Base-by-base conservation (phyloP, 352 stramenopile genomes). In the Pythium oligandrum region DNA sequence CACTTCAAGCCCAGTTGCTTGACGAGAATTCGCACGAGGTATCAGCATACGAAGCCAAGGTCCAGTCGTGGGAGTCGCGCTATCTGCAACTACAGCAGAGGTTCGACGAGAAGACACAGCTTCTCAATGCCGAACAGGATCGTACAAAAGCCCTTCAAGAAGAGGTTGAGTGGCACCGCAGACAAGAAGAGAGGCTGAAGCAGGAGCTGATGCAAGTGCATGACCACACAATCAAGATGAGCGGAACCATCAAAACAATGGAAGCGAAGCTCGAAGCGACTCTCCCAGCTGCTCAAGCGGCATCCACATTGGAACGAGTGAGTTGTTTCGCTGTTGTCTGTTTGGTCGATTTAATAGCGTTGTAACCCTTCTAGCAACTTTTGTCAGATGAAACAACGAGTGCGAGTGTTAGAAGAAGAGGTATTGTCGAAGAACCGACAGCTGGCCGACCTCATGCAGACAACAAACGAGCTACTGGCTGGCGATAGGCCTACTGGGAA, bases 191-290 rank as follows among this genome's bases (percentile, higher is more conserved):
- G 42, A 35, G 38, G 30, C 35, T 86, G 7, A 71, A 86, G 40
- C 43, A 44, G 3, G 75, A 86, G 26, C 17, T 86, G 4, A 17
- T 37, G 3, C 46, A 55, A 3, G 59, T 66, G 3, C 75, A 86
- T 35, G 70, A 83, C 34, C 62, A 78, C 44, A 32, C 81, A n/a
- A 84, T 84, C 36, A 59, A 56, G 42, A 66, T 73, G 45, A 80
- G 62, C 10, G 75, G 59, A 4, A 53, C 58, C 1, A 66, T 83
- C 57, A 74, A 67, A 39, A 65, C 69, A 6, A 70, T 83, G 64
- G 70, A 83, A 43, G 73, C 64, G 3, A 73, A 59, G 44, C 40
- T 83, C 9, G 73, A 86, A 53, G 60, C 55, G 9, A 72, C 32
- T 10, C 45, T 32, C 0, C 35, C 30, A 6, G 48, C 12, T 39